Percentiles rank a stretch among this genome's conserved stretches.
Conservation (phyloP, 2,329 filamentous ascomycete species). For the Fusarium xylarioides region DNA sequence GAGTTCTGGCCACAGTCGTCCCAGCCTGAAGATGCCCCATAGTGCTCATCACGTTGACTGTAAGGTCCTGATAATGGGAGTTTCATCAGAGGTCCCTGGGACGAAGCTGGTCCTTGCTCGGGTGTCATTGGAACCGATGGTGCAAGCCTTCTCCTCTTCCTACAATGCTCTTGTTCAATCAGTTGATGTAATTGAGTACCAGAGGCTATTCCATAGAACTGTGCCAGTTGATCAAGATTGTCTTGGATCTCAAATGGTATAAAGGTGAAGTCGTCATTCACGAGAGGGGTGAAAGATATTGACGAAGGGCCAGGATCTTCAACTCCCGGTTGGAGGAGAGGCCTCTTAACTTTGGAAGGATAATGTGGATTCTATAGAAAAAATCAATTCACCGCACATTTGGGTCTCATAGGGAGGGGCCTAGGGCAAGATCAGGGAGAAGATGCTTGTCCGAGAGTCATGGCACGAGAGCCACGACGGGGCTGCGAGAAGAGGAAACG, state of each 20-base stretch:
- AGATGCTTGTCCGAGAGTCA: slow-evolving; percentile 42
- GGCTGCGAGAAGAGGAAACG: slow-evolving; percentile 37
- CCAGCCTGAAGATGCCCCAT: slow-evolving; percentile 36
- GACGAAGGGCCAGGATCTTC: slow-evolving; percentile 37
- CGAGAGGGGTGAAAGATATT: slow-evolving; percentile 30
- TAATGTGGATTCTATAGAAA: slow-evolving; percentile 45
- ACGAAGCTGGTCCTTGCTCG: slow-evolving; percentile 31
- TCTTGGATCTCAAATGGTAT: slow-evolving; percentile 41
- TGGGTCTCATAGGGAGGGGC: slow-evolving; percentile 36
- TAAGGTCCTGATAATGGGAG: slow-evolving; percentile 32
- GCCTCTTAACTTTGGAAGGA: slow-evolving; percentile 43
- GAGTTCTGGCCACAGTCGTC: slow-evolving; percentile 30
- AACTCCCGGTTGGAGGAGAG: slow-evolving; percentile 40
- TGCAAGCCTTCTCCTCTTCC: slow-evolving; percentile 47
- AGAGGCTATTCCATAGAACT: slow-evolving; percentile 46
- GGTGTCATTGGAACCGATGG: slow-evolving; percentile 47
- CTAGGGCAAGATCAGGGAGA: slow-evolving; percentile 41
- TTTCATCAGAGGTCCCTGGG: slow-evolving; percentile 48
- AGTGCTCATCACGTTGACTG: slow-evolving; percentile 36
- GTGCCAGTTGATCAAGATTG: slow-evolving; percentile 43
- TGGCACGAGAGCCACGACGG: slow-evolving; percentile 41
- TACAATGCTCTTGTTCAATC: slow-evolving; percentile 38
- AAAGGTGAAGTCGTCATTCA: slow-evolving; percentile 37
- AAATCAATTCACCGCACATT: slow-evolving; percentile 54
- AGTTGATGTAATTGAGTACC: slow-evolving; percentile 45